Evolutionary conservation across 331 rosid genomes (phyloP).

Genomic region (Rosa hybrid): DNA sequence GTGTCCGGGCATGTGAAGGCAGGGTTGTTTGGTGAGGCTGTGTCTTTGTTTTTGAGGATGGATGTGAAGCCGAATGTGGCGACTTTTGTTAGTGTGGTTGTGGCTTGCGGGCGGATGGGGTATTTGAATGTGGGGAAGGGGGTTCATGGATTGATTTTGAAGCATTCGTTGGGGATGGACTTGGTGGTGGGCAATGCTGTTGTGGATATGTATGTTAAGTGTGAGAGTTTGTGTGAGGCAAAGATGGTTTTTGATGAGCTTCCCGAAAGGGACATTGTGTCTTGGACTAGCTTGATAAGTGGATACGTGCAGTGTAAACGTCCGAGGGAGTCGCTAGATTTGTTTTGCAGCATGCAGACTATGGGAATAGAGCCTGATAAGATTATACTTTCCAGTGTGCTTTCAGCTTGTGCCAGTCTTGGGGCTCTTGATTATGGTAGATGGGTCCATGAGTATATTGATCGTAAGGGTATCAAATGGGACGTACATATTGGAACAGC

Average conservation of each 20-base stretch:
- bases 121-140: conserved; percentile 56
- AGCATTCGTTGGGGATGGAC: conserved; percentile 32
- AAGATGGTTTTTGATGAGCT: conserved; percentile 58
- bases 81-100: conserved; percentile 58
- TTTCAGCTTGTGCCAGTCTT: conserved; percentile 78
- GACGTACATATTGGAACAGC: conserved; percentile 73
- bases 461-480: conserved; percentile 48
- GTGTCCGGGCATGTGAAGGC: conserved; percentile 65
- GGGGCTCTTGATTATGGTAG: conserved; percentile 69
- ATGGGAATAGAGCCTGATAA: conserved; percentile 57
- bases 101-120: conserved; percentile 63
- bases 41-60: conserved; percentile 67
- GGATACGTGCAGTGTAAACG: conserved; percentile 68
- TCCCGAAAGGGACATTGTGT: conserved; percentile 55
- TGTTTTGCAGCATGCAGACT: conserved; percentile 56
- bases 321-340: conserved; percentile 59
- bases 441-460: conserved; percentile 75
- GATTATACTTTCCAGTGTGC: conserved; percentile 67
- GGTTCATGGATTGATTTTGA: conserved; percentile 64
- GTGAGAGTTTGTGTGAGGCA: conserved; percentile 57
- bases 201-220: conserved; percentile 71
- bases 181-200: conserved; percentile 64
- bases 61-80: conserved; percentile 51
- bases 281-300: conserved; percentile 74
- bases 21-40: conserved; percentile 53